Evolutionary conservation across 768 basidiomycete species (phyloP).

Genomic region (Lentinula detonsa): DNA sequence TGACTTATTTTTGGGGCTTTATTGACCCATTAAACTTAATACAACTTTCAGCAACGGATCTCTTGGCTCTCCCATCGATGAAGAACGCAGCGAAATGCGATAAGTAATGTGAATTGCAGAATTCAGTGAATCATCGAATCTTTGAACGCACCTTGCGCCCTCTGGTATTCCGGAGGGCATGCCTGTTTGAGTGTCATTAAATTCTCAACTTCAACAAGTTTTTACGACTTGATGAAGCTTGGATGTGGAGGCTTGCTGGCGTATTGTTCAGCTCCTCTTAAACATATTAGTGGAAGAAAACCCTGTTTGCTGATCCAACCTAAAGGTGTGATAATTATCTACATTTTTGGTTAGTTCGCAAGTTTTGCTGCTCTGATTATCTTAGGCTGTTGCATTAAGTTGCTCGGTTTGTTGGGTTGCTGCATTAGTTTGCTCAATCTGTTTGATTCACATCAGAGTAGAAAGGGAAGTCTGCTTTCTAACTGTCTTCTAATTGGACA

Average conservation of each 20-base stretch:
- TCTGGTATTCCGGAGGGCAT: constrained; percentile 70
- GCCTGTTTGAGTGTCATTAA: constrained; percentile 73
- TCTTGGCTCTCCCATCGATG: constrained; percentile 78
- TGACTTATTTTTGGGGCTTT: constrained; percentile 16
- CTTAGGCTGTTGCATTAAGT: too few species aligned
- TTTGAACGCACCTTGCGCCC: constrained; percentile 79
- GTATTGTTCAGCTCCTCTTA: constrained; percentile 30
- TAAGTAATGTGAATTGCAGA: constrained; percentile 82
- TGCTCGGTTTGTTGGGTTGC: background rate
- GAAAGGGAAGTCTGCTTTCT: constrained; percentile 11
- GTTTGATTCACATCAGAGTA: background rate
- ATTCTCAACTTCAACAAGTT: constrained; percentile 35
- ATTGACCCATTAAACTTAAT: constrained; percentile 21
- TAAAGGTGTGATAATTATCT: constrained; percentile 49
- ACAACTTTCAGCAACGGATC: constrained; percentile 57
- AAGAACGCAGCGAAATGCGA: constrained; percentile 78
- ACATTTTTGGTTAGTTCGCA: constrained; percentile 20
- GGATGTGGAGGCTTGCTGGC: constrained; percentile 37
- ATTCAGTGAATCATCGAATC: constrained; percentile 80
- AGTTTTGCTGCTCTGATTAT: background rate
- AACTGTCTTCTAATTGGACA: constrained; percentile 17
- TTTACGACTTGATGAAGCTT: constrained; percentile 26
- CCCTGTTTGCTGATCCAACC: constrained; percentile 17
- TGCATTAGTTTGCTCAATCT: background rate
- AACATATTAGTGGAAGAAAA: constrained; percentile 36